Evolutionary conservation across 2,329 filamentous ascomycete genomes (phyloP).

Genomic region (Alternaria gaisen): DNA sequence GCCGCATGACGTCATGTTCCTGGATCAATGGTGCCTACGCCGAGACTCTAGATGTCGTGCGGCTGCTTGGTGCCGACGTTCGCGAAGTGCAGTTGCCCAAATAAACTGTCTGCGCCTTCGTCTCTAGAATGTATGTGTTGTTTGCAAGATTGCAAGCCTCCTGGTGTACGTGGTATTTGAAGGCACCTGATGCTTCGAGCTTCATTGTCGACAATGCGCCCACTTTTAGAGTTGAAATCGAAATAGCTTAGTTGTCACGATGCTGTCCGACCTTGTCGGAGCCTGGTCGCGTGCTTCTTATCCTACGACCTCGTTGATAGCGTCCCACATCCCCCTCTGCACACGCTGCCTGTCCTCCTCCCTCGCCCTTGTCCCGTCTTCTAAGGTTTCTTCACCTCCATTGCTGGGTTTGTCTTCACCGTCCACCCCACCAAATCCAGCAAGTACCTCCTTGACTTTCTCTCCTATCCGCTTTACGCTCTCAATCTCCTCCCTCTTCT

Average conservation of each 20-base stretch:
- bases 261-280: background rate
- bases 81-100: background rate
- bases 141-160: background rate
- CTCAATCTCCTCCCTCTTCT: slow-evolving; percentile 75
- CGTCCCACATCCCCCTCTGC: slow-evolving; percentile 49
- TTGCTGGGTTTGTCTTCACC: slow-evolving; percentile 11
- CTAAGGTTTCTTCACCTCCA: slow-evolving; percentile 19
- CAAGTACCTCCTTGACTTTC: slow-evolving; percentile 77
- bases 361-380: slow-evolving; percentile 19
- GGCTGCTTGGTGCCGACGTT: background rate
- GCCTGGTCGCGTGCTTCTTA: background rate
- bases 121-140: too few relatives aligned
- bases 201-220: background rate
- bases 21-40: background rate
- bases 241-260: background rate
- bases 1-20: background rate
- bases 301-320: slow-evolving; percentile 46
- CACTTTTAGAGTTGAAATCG: background rate
- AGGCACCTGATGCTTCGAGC: background rate
- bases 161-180: background rate
- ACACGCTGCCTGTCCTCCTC: slow-evolving; percentile 30
- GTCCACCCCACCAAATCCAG: slow-evolving; percentile 63
- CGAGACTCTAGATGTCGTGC: background rate
- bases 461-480: slow-evolving; percentile 72
- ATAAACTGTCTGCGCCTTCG: background rate